Evolutionary conservation across 1,284 basidiomycete species (phyloP), one percentile per base, ranked within the genome.

Genomic region (Microbotryum intermedium): DNA sequence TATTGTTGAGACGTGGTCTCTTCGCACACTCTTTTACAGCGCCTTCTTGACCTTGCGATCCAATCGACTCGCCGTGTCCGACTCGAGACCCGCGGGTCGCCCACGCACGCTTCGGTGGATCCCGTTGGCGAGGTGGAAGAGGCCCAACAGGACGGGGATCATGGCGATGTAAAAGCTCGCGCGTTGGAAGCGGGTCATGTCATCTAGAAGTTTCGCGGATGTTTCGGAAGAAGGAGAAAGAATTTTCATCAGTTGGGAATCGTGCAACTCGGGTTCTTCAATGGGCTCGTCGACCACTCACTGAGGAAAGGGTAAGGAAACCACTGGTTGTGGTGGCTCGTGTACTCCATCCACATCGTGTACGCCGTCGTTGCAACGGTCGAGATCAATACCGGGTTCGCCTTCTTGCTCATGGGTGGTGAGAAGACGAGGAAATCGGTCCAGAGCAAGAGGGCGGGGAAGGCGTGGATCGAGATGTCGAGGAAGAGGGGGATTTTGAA

Each of bases 381-480:
- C 13, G 57, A 62, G 6, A 66, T 53, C 11, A 60, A 18, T 4
- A 60, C 10, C 2, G 64, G 64, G 25, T 55, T 58, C 39, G 58
- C 61, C 11, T 50, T 46, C 44, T 52, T 57, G 9, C 58, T 58
- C 52, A 66, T 62, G 9, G 58, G 58, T 16, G 64, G 64, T 6
- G 51, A 55, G 29, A 60, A 59, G 39, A 60, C 45, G 23, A 66
- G 52, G 53, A 66, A 66, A 53, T 66, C 64, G 10, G 52, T 44
- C 64, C 64, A 66, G 11, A 66, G 55, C 47, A 66, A 50, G 7
- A 58, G n/a, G 9, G 64, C 64, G 13, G 64, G 64, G 21, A 66
- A 34, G 4, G 61, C 60, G 49, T 66, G 64, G 9, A 61, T 59
- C 9, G 28, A 25, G 34, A 57, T 23, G 39, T 58, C 57, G 47